Base-by-base conservation (phyloP, 176 grass and related monocot species). In the Bolboschoenus planiculmis region DNA sequence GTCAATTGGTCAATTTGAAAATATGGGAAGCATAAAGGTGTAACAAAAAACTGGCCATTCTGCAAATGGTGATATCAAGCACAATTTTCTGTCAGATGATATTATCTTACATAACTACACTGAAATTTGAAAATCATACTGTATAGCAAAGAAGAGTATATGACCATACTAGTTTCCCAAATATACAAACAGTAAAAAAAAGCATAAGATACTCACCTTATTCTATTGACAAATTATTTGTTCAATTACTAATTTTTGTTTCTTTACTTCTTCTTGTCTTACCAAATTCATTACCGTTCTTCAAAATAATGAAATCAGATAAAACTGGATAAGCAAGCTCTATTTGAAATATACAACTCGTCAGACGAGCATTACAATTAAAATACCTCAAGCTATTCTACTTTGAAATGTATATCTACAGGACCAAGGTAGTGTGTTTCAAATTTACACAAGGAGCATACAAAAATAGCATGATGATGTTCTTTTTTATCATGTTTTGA, bases 301-400 rank as follows among this genome's bases (percentile, higher is more conserved):
- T 76, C 71, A 31, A 76, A 77, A 77, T 77, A 77, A 50, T 50
- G 43, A 74, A 77, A 48, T 77, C 10, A 47, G 10, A 77, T 53
- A 20, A 3, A 30, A 76, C 24, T 29, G 44, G 42, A 48, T 29
- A 30, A 51, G 4, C 24, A 75, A 4, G 65, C 5, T 48, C 14
- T 30, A 1, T 53, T 70, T 77, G 15, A 53, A 33, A 53, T 51
- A 16, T 46, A 77, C 46, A 46, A 46, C 20, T 74, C 11, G 29
- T 34, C 20, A 43, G 35, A 43, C 4, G 9, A 71, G 36, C 66
- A 43, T 30, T 43, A 23, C 34, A 71, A 71, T 71, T 23, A 5
- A 34, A 66, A 43, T 42, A 71, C 37, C 37, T 23, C 37, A 43
- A 71, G 66, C 8, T 4, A 70, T 42, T 70, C 8, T 10, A 71